Evolutionary conservation across 2,329 filamentous ascomycete species (phyloP), one percentile per base, ranked within the genome.

Genomic region (Ceratocystis alfenasii): DNA sequence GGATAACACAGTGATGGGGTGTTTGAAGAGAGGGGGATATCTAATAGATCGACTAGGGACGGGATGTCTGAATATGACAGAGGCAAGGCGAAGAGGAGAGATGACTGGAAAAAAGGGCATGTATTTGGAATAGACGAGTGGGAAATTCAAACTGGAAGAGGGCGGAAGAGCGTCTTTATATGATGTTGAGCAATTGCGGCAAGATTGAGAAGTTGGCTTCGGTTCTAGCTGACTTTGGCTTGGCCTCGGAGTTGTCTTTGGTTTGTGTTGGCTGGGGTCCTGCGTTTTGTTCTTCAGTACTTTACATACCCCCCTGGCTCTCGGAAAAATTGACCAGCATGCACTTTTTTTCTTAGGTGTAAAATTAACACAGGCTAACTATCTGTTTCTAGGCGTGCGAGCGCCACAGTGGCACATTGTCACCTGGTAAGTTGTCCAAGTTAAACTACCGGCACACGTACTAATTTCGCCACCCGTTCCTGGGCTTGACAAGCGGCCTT

Each of bases 341-440:
- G 20, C 55, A 48, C 55, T 45, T 45, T 64, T 64, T 33, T 20
- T 28, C 7, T 30, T 45, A 59, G 66, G 66, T 48, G 63, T 60
- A 66, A 28, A 44, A 65, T 62, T 45, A 36, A 25, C 64, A 55
- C 64, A 20, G 22, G 20, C 20, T 22, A 44, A 30, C 53, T 63
- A 30, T 48, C 30, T 15, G 1, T 5, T 59, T 63, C 36, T 1
- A 30, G 44, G 6, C n/a, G 28, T 28, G 3, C 25, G 30, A 45
- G 61, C 64, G 66, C 66, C 66, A 68, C 66, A 65, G 66, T 68
- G 64, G 66, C 66, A 55, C 50, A 59, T 53, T 61, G 3, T 45
- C 63, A 68, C 66, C 25, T 22, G 28, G 25, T 36, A 17, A 45
- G 8, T 28, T 33, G 28, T 63, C 64, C 10, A 60, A 20, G 25